Evolutionary conservation across 768 basidiomycete genomes (phyloP), one percentile per base, ranked within the genome.

Genomic region (Tremella yokohamensis): DNA sequence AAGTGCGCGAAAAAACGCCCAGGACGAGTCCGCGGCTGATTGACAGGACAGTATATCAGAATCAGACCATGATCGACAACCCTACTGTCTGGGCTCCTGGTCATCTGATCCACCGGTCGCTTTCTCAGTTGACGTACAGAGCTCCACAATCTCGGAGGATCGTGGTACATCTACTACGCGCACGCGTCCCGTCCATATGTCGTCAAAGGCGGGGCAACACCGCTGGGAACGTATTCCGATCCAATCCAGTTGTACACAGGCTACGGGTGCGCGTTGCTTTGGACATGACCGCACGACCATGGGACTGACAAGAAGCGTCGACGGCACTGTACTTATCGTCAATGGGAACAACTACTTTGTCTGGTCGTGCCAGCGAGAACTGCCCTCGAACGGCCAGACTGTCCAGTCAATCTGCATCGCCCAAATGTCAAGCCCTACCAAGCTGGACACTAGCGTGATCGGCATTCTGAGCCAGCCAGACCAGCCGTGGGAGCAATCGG

Each of bases 91-190:
- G 61, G 61, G 61, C 61, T 8, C 48, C 56, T 24, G 61, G 61
- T 62, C 24, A 42, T 52, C 55, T 1, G 13, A n/a, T 12, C 8
- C 19, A n/a, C 8, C 13, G 25, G 37, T 39, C 1, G 25, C 6
- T 11, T 11, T 6, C 29, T 22, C 13, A 15, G n/a, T 7, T 29
- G 18, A 4, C 13, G 3, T n/a, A 7, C 19, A 59, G 62, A 63
- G 45, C 40, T 63, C 24, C 62, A 63, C 45, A 58, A 63, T 38
- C 22, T 63, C 26, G 54, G 59, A 34, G 57, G 57, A 6, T 55
- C 34, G 19, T 63, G 62, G 62, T 59, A 63, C 40, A 56, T 63
- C 42, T 63, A 63, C 40, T 63, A 49, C 29, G 54, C 62, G 16
- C 56, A 54, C 13, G 57, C 25, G 3, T 39, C 56, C 29, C 34